These are phyloP conservation scores for Beauveria asiatica DNA, from an alignment of 2,329 filamentous ascomycete species.

Conservation along the genomic window DNA sequence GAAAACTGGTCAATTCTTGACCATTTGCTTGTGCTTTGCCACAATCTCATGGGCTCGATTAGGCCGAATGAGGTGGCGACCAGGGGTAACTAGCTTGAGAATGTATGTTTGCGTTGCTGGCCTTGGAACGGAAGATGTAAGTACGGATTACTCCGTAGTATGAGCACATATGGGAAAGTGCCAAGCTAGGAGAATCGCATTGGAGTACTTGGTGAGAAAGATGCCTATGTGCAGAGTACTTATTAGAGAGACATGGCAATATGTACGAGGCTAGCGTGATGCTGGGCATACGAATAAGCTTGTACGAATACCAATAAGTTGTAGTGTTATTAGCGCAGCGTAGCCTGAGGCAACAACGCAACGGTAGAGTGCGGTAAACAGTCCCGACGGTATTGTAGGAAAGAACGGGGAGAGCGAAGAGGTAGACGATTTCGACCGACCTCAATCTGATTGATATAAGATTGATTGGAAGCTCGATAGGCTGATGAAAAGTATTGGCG, in stretches of 20 bases:
- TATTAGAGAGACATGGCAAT: no score
- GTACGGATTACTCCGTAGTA: no score
- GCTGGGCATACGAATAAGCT: neutral
- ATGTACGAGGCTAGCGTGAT: neutral
- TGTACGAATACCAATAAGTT: no score
- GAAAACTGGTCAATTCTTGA: neutral
- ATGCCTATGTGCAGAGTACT: no score
- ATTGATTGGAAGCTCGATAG: neutral
- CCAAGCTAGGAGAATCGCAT: neutral
- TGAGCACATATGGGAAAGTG: neutral
- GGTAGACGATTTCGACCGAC: neutral
- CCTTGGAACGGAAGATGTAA: neutral
- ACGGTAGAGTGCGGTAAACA: neutral
- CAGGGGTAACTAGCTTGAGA: neutral
- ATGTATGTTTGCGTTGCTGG: neutral
- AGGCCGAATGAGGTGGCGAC: neutral
- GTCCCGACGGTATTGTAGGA: neutral
- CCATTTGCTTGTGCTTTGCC: neutral
- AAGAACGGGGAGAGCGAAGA: neutral
- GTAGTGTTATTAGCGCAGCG: neutral
- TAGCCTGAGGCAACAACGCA: neutral
- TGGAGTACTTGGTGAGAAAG: neutral
- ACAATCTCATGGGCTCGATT: neutral
- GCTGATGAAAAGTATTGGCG: neutral
- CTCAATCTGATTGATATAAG: neutral